Percentiles rank a stretch among this genome's conserved stretches.
Conservation (phyloP, 108 stramenopile genomes). For the Nitzschia palea region DNA sequence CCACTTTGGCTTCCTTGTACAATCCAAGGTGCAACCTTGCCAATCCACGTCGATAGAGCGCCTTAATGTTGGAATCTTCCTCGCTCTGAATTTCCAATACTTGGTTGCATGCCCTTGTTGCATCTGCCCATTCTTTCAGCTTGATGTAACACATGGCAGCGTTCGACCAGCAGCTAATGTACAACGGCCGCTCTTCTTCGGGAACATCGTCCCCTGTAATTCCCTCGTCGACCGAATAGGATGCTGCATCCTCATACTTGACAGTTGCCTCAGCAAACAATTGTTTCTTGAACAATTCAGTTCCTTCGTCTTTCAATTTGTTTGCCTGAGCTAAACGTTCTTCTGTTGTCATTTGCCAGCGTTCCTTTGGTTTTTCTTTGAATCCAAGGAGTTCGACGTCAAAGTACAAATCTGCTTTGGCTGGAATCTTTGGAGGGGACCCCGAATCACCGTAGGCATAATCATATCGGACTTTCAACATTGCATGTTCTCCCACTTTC, state of each 20-base stretch:
- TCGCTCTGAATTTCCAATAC: conserved; percentile 83
- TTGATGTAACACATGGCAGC: conserved; percentile 93
- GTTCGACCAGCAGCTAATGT: conserved; percentile 82
- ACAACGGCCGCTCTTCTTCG: conserved; percentile 68
- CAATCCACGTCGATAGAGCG: conserved; percentile 83
- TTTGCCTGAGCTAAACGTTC: conserved; percentile 82
- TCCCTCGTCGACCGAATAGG: conserved; percentile 77
- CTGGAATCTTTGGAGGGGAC: conserved; percentile 89
- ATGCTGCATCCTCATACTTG: conserved; percentile 78
- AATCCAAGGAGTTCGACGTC: conserved; percentile 95
- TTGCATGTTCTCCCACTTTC: conserved; percentile 89
- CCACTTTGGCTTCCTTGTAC: conserved; percentile 88
- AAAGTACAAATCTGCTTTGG: conserved; percentile 83
- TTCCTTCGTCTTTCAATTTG: conserved; percentile 82
- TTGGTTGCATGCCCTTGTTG: conserved; percentile 67
- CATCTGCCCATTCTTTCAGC: conserved; percentile 75
- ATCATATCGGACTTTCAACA: conserved; percentile 69
- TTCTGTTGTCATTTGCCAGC: conserved; percentile 80
- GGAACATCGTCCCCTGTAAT: conserved; percentile 73
- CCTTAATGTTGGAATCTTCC: conserved; percentile 79
- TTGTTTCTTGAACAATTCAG: conserved; percentile 81
- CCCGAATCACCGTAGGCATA: conserved; percentile 92
- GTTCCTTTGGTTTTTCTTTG: conserved; percentile 82
- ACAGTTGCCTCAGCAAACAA: conserved; percentile 72
- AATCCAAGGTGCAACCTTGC: conserved; percentile 83